A percentile compares a stretch with the other conserved stretches of the same genome.
Conservation (phyloP, 306 rosid species). For the Acacia melanoxylon region DNA sequence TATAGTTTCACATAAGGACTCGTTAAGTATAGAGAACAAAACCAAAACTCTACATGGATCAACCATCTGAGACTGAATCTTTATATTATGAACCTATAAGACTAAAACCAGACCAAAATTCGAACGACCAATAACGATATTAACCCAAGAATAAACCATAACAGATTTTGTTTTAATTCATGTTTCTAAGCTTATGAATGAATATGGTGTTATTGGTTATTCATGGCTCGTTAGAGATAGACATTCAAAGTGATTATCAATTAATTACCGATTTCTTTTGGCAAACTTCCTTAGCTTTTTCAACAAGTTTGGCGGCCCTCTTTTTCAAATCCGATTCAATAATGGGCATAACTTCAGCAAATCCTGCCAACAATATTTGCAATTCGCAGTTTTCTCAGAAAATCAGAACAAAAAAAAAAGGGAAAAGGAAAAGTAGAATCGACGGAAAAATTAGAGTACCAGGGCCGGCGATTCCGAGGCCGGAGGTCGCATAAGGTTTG, state of each 20-base stretch:
- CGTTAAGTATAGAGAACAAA: too few relatives aligned
- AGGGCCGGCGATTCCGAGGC: constrained; percentile 64
- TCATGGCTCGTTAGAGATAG: neutral
- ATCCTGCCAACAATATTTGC: constrained; percentile 37
- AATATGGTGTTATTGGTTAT: too few relatives aligned
- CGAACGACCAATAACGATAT: too few relatives aligned
- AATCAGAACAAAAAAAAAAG: neutral
- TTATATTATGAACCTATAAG: fast-evolving
- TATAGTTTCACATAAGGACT: too few relatives aligned
- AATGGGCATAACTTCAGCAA: constrained; percentile 54
- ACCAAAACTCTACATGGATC: too few relatives aligned
- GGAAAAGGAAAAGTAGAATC: neutral
- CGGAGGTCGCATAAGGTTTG: constrained; percentile 50
- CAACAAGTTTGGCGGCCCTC: constrained; percentile 41
- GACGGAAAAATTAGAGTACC: constrained; percentile 27
- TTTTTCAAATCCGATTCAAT: constrained; percentile 57
- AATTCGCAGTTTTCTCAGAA: neutral
- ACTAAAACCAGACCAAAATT: too few relatives aligned
- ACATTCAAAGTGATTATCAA: neutral
- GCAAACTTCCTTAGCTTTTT: constrained; percentile 50
- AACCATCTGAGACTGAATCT: too few relatives aligned
- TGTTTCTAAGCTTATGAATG: neutral
- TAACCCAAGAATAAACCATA: neutral
- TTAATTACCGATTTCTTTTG: constrained; percentile 47
- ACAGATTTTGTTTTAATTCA: neutral